Evolutionary conservation across 1,284 basidiomycete species (phyloP).

Genomic region (Phellopilus nigrolimitatus): DNA sequence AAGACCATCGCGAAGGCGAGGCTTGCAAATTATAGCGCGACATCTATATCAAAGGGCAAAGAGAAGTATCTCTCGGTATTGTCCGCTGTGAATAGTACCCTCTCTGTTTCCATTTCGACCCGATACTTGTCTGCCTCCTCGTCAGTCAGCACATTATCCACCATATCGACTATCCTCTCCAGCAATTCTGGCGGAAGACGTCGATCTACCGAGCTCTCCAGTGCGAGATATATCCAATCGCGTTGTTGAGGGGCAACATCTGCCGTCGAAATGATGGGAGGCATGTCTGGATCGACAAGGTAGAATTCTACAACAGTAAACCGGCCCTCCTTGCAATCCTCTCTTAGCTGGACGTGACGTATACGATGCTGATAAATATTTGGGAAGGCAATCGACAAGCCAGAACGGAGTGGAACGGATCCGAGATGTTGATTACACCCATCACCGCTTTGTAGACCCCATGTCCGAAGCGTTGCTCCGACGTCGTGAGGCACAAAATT

Average conservation of each 20-base stretch:
- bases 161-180: conserved; percentile 35
- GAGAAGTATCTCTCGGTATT: conserved; percentile 44
- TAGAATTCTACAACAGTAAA: conserved; percentile 37
- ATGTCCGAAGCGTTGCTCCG: conserved; percentile 42
- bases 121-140: conserved; percentile 36
- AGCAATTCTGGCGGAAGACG: conserved; percentile 41
- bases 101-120: conserved; percentile 31
- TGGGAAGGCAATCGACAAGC: conserved; percentile 43
- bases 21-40: neutral
- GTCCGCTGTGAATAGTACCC: conserved; percentile 33
- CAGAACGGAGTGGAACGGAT: conserved; percentile 32
- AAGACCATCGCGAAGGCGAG: no score
- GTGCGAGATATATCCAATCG: conserved; percentile 36
- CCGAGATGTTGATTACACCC: conserved; percentile 45
- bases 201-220: conserved; percentile 32
- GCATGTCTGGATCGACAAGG: conserved; percentile 45
- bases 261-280: conserved; percentile 36
- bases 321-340: conserved; percentile 34
- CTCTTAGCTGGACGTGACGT: conserved; percentile 32
- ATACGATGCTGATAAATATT: conserved; percentile 49
- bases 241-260: conserved; percentile 43
- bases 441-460: conserved; percentile 43
- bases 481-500: conserved; percentile 38
- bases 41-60: conserved; percentile 41
- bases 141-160: conserved; percentile 35